Base-by-base conservation (phyloP, 2,329 filamentous ascomycete genomes). In the Cladosporium oxysporum region DNA sequence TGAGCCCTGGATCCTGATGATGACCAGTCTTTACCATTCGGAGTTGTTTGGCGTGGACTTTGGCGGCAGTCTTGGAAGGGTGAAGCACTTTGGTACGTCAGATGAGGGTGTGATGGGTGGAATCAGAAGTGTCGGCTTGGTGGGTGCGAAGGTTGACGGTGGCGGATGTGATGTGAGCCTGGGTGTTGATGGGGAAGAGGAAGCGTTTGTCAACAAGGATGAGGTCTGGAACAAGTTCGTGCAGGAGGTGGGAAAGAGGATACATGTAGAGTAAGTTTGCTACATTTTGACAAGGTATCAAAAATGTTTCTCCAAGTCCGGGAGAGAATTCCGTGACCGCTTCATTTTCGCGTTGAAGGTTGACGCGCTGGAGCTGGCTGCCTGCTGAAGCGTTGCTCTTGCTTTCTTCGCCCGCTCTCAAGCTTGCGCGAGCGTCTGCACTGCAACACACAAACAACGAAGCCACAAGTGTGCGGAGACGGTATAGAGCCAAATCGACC, bases 21-120 rank as follows among this genome's bases (percentile, higher is more conserved):
- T 70, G 50, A 70, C 69, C 8, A 66, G 63, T n/a, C 67, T 70
- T 26, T 70, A 70, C n/a, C 69, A 70, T 12, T 67, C 64, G 7
- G 66, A 69, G 44, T 41, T 70, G 35, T 58, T 67, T 26, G 62
- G 66, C 1, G 37, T 60, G 2, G 64, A 70, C 35, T 70, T 60
- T 52, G 69, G 69, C 2, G 31, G 41, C 11, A 50, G 57, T 18
- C 50, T 70, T 12, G 66, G 68, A 3, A 60, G 62, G 18, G 66
- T 67, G 10, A 69, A 69, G 29, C 68, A 70, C 60, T 70, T 70
- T 53, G 67, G 66, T 28, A 59, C 58, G 5, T 69, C 69, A 35
- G 66, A 70, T 44, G 44, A 68, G 10, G 69, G 69, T 2, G 68
- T 66, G 18, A 68, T 70, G 35, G 69, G 68, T 8, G 58, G 57